Percentiles rank a stretch among this genome's conserved stretches.
Evolutionary conservation across 2,329 filamentous ascomycete species (phyloP).

Genomic region (Ceratocystis eucalypticola): DNA sequence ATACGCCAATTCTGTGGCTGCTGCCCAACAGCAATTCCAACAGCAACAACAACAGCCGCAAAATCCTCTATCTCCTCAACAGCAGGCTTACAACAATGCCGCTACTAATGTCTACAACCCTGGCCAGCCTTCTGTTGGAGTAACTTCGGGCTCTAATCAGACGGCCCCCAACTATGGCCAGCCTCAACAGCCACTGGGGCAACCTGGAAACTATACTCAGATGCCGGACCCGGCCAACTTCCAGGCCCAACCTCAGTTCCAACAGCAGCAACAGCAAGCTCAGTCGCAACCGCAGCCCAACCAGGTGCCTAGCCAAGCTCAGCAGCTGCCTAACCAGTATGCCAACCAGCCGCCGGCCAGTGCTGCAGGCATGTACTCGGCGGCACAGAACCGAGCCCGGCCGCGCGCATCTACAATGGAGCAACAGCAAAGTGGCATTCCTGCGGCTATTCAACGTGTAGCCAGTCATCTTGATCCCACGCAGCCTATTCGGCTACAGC

Average conservation of each 20-base stretch:
- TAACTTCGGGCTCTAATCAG: slow-evolving; percentile 9
- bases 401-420: slow-evolving; percentile 95
- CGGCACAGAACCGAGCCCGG: slow-evolving; percentile 51
- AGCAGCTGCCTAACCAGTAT: slow-evolving; percentile 53
- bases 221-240: slow-evolving; percentile 2
- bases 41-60: slow-evolving; percentile 17
- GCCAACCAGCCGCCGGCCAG: slow-evolving; percentile 33
- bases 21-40: slow-evolving; percentile 19
- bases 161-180: slow-evolving; percentile 26
- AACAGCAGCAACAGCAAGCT: slow-evolving; percentile 41
- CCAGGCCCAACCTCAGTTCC: slow-evolving; percentile 54
- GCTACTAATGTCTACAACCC: slow-evolving; percentile 27
- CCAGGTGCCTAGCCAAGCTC: slow-evolving; percentile 34
- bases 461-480: slow-evolving; percentile 92
- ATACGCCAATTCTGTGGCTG: slow-evolving; percentile 53
- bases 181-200: slow-evolving; percentile 8
- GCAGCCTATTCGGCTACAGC: slow-evolving; percentile 84
- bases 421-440: slow-evolving; percentile 83
- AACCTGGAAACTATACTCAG: slow-evolving; percentile 4
- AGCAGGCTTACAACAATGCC: slow-evolving; percentile 31
- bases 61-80: slow-evolving; percentile 23
- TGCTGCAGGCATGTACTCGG: slow-evolving; percentile 19
- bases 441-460: slow-evolving; percentile 81
- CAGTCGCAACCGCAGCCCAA: slow-evolving; percentile 11
- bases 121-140: slow-evolving; percentile 23